Evolutionary conservation across 179 eudicot species (phyloP), one percentile per base, ranked within the genome.

Genomic region (Nepenthes alata): DNA sequence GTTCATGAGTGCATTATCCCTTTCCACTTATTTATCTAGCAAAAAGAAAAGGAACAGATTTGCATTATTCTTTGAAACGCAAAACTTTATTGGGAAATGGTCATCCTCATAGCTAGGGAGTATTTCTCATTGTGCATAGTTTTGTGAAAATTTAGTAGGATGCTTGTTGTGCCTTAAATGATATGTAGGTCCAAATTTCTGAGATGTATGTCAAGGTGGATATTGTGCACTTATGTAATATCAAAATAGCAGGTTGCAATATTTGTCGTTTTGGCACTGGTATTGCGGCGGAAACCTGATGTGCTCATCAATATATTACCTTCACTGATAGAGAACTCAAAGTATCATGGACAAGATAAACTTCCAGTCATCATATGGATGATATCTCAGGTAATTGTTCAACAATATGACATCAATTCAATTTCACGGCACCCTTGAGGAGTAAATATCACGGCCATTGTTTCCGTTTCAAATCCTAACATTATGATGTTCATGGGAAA

Each of bases 261-360:
- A 35, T 91, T 91, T 69, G 72, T 66, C 39, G 97, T 82, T 58
- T 67, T 88, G 72, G 89, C 96, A 60, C 85, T 88, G 88, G 85
- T 83, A 12, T 74, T 91, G 58, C 74, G 90, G 56, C 70, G 90
- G 47, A 91, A 83, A 71, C 91, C 97, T 58, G 96, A 91, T 64
- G 97, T 80, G 44, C 76, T 91, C 50, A 38, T 83, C 38, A 73
- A 59, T 56, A 6, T 85, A 53, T 68, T 83, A 65, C 84, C 90
- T 57, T 77, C 68, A 11, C 73, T 91, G 78, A 83, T 74, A 62
- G 90, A 82, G 53, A 79, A 74, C 55, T 44, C 80, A 1, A 90
- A 82, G 82, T 85, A 85, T 74, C 95, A 88, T 72, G 97, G 97
- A 60, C 94, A 77, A 72, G 95, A 90, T 64, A 90, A 85, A 72